These are phyloP conservation scores for Fusarium fujikuroi DNA, from an alignment of 2,329 filamentous ascomycete genomes.

Conservation along the genomic window DNA sequence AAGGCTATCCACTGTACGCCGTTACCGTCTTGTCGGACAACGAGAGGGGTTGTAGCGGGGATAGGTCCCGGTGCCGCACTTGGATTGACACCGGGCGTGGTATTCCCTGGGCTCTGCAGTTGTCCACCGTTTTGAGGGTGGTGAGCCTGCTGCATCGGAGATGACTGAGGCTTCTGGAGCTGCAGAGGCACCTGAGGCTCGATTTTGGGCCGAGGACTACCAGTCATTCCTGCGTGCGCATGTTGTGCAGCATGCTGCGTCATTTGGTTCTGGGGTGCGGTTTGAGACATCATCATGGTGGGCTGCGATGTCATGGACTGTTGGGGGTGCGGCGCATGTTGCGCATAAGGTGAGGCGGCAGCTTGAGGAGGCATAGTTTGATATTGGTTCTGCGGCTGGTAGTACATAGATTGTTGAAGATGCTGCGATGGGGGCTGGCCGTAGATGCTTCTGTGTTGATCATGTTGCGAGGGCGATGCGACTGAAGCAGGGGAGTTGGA, in stretches of 20 bases:
- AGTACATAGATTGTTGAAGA: constrained; percentile 85
- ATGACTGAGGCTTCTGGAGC: constrained; percentile 65
- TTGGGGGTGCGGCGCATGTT: constrained; percentile 62
- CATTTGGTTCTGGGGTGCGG: constrained; percentile 67
- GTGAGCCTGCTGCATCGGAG: constrained; percentile 54
- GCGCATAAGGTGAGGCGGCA: constrained; percentile 68
- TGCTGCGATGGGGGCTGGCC: constrained; percentile 81
- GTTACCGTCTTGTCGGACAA: constrained; percentile 94
- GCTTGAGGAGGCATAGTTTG: constrained; percentile 74
- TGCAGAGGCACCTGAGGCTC: constrained; percentile 70
- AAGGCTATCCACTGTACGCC: constrained; percentile 99
- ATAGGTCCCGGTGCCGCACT: constrained; percentile 96
- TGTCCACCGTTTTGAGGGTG: constrained; percentile 53
- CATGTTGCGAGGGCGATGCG: constrained; percentile 87
- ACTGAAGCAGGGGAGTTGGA: constrained; percentile 95
- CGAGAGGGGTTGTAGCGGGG: constrained; percentile 92
- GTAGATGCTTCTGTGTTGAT: constrained; percentile 90
- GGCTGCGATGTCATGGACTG: constrained; percentile 72
- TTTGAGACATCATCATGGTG: constrained; percentile 74
- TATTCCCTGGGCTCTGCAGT: constrained; percentile 53
- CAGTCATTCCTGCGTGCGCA: constrained; percentile 65
- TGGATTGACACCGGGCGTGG: constrained; percentile 73
- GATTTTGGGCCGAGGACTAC: constrained; percentile 72
- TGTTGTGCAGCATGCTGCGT: constrained; percentile 68
- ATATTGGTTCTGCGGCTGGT: constrained; percentile 69